These are phyloP conservation scores for Apiotrichum gracile DNA, from an alignment of 1,284 basidiomycete genomes.

Conservation along the genomic window DNA sequence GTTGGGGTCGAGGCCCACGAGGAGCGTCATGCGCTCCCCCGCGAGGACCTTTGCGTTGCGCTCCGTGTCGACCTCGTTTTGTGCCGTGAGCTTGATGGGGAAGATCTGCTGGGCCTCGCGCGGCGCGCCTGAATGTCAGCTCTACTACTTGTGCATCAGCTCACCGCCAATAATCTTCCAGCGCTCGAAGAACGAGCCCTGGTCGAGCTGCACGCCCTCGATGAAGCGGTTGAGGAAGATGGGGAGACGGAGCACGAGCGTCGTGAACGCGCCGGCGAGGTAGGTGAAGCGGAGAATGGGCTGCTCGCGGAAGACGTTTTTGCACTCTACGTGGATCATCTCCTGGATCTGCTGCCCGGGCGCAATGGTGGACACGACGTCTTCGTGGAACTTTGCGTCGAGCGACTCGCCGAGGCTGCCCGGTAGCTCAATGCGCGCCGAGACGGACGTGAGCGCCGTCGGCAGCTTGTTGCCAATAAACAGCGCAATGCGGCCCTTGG, in stretches of 20 bases:
- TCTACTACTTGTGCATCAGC: slow-evolving; percentile 7
- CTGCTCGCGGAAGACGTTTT: slow-evolving; percentile 68
- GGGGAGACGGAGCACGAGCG: slow-evolving; percentile 76
- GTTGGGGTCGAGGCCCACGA: slow-evolving; percentile 80
- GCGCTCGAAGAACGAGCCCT: slow-evolving; percentile 88
- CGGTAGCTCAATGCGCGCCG: slow-evolving; percentile 67
- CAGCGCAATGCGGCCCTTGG: slow-evolving; percentile 82
- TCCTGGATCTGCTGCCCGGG: slow-evolving; percentile 87
- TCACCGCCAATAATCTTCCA: slow-evolving; percentile 93
- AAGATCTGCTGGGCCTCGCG: slow-evolving; percentile 87
- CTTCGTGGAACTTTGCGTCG: slow-evolving; percentile 80
- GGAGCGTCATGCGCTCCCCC: slow-evolving; percentile 68
- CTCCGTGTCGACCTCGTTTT: slow-evolving; percentile 66
- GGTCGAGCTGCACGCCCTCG: slow-evolving; percentile 78
- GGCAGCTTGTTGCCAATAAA: slow-evolving; percentile 96
- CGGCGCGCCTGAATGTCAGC: slow-evolving; percentile 53
- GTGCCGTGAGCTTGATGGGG: slow-evolving; percentile 62
- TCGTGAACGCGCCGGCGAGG: slow-evolving; percentile 84
- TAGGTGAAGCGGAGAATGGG: slow-evolving; percentile 87
- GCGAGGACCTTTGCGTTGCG: slow-evolving; percentile 69
- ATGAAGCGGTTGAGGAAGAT: slow-evolving; percentile 87
- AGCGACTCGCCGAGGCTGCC: slow-evolving; percentile 61
- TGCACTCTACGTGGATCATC: slow-evolving; percentile 88
- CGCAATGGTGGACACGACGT: slow-evolving; percentile 65
- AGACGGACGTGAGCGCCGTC: slow-evolving; percentile 79